Percentiles rank a stretch among this genome's conserved stretches.
Evolutionary conservation across 306 rosid genomes (phyloP).

Genomic region (Medicago arabica): DNA sequence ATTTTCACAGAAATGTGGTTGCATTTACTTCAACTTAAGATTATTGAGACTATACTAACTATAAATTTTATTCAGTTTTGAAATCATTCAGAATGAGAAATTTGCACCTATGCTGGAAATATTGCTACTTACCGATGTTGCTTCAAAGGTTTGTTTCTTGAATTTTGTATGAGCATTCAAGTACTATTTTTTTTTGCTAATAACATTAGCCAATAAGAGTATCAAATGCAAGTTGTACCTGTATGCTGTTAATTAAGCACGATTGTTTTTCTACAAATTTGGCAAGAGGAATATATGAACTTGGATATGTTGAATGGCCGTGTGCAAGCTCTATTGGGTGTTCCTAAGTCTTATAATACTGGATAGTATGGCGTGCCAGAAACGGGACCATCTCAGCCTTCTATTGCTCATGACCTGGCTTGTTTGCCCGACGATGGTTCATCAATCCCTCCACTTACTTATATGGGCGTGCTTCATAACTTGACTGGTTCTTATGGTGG

Average conservation of each 20-base stretch:
- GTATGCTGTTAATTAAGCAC: background rate
- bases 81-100: background rate
- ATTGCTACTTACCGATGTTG: background rate
- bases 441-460: too few relatives aligned
- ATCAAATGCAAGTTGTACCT: background rate
- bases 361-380: background rate
- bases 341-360: too few relatives aligned
- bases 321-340: background rate
- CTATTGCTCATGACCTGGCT: slow-evolving; percentile 21
- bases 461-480: too few relatives aligned
- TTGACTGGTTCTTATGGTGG: too few relatives aligned
- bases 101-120: background rate
- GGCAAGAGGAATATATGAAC: slow-evolving; percentile 54
- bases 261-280: slow-evolving; percentile 14
- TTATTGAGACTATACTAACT: background rate
- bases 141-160: slow-evolving; percentile 54
- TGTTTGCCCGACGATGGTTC: slow-evolving; percentile 31
- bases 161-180: background rate
- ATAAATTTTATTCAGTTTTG: background rate
- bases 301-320: slow-evolving; percentile 26
- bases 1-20: background rate
- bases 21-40: background rate
- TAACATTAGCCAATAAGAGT: background rate
- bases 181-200: background rate
- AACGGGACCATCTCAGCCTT: background rate